Conservation (phyloP, 208 protist species). For the Leishmania aethiopica region DNA sequence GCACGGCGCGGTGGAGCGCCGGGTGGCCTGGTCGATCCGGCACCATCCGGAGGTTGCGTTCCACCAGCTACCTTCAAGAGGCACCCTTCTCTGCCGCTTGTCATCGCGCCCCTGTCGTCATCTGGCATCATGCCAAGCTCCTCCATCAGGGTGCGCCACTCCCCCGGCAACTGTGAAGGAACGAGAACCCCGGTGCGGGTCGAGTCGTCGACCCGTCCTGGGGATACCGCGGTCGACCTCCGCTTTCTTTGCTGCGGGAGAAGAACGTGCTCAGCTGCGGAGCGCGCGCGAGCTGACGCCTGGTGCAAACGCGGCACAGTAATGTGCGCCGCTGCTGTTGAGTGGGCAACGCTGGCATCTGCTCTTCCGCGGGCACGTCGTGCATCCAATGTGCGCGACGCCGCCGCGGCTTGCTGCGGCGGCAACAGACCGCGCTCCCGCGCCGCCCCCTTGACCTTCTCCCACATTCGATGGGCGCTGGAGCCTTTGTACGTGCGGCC, state of each 20-base stretch:
- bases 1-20: neutral
- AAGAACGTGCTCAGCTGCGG: neutral
- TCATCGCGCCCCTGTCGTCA: neutral
- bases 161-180: neutral
- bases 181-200: neutral
- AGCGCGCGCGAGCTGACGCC: conserved; percentile 9
- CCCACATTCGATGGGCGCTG: conserved; percentile 70
- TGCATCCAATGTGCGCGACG: neutral
- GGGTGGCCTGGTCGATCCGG: neutral
- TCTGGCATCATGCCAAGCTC: conserved; percentile 8
- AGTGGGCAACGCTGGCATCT: neutral
- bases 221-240: neutral
- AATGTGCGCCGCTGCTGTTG: neutral
- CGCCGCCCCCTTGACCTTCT: conserved; percentile 44
- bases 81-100: neutral
- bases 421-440: neutral
- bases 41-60: neutral
- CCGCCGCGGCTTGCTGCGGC: neutral
- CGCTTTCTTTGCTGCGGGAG: neutral
- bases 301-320: neutral
- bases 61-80: neutral
- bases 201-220: neutral
- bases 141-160: conserved; percentile 12
- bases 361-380: neutral
- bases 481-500: conserved; percentile 61